These are phyloP conservation scores for Viola pubescens DNA, from an alignment of 441 rosid species.

Conservation along the genomic window DNA sequence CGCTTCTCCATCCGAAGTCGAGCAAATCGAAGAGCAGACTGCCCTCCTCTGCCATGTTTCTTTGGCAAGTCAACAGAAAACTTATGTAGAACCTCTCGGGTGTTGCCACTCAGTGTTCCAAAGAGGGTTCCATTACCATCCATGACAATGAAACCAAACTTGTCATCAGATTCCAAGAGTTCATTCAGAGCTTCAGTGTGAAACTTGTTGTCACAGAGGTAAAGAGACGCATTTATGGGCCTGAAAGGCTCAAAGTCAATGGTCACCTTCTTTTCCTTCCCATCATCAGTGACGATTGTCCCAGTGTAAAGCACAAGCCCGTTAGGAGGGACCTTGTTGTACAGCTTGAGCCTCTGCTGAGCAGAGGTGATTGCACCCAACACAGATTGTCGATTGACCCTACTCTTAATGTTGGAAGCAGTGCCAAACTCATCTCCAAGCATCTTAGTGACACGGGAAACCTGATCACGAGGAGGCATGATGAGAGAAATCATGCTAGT, in stretches of 20 bases:
- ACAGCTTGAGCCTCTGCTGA: constrained; percentile 82
- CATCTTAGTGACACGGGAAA: constrained; percentile 82
- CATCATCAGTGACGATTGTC: constrained; percentile 70
- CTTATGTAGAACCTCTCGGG: constrained; percentile 79
- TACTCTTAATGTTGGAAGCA: constrained; percentile 83
- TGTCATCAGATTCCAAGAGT: constrained; percentile 71
- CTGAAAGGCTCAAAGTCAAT: constrained; percentile 75
- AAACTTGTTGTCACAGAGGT: constrained; percentile 78
- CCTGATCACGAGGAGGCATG: constrained; percentile 81
- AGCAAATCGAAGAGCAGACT: constrained; percentile 79
- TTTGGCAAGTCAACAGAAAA: constrained; percentile 76
- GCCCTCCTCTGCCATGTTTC: constrained; percentile 92
- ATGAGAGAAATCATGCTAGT: constrained; percentile 93
- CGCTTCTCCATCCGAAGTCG: constrained; percentile 85
- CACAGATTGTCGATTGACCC: constrained; percentile 89
- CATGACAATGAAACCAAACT: constrained; percentile 81
- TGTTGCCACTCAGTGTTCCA: constrained; percentile 69
- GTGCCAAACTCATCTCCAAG: constrained; percentile 85
- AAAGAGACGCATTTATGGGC: constrained; percentile 68
- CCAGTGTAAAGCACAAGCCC: constrained; percentile 89
- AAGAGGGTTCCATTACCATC: constrained; percentile 86
- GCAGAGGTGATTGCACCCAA: constrained; percentile 83
- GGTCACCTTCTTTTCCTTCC: constrained; percentile 83
- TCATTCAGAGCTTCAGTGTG: constrained; percentile 71
- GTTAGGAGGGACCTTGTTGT: constrained; percentile 72